Conservation (phyloP, 768 basidiomycete genomes). For the Mycena alexandri region DNA sequence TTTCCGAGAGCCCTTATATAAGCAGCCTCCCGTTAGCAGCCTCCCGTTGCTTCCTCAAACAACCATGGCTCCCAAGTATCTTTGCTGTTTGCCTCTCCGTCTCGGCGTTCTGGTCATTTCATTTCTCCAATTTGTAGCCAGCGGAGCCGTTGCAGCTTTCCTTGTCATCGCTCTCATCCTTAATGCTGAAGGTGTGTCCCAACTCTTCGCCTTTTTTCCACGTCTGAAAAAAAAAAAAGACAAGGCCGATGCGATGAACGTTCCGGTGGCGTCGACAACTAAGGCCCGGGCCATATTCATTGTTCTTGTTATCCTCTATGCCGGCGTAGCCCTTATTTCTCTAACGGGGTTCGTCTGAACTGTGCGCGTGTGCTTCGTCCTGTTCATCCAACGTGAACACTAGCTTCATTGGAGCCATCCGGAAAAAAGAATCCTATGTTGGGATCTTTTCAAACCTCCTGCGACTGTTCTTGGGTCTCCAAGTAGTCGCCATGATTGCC, state of each 20-base stretch:
- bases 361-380: not conserved
- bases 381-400: not conserved
- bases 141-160: constrained; percentile 46
- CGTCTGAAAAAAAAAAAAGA: constrained; percentile 1
- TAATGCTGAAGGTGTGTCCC: constrained; percentile 40
- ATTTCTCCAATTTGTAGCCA: constrained; percentile 54
- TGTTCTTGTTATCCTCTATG: constrained; percentile 49
- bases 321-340: constrained; percentile 47
- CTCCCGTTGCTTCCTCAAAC: constrained; percentile 4
- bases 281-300: constrained; percentile 43
- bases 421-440: constrained; percentile 53
- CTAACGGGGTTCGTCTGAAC: constrained; percentile 20
- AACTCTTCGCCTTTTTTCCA: not conserved
- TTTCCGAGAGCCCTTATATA: constrained; percentile 2
- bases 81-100: constrained; percentile 59
- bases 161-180: constrained; percentile 48
- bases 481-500: constrained; percentile 14
- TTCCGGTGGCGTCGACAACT: too few species aligned
- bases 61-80: constrained; percentile 55
- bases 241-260: too few species aligned
- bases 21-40: too few species aligned
- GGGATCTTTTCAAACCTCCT: constrained; percentile 44
- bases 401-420: constrained; percentile 56
- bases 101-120: constrained; percentile 57
- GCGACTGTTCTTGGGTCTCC: constrained; percentile 9